Evolutionary conservation across 2,329 filamentous ascomycete genomes (phyloP), one percentile per base, ranked within the genome.

Genomic region (Nothophaeocryptopus gaeumannii): DNA sequence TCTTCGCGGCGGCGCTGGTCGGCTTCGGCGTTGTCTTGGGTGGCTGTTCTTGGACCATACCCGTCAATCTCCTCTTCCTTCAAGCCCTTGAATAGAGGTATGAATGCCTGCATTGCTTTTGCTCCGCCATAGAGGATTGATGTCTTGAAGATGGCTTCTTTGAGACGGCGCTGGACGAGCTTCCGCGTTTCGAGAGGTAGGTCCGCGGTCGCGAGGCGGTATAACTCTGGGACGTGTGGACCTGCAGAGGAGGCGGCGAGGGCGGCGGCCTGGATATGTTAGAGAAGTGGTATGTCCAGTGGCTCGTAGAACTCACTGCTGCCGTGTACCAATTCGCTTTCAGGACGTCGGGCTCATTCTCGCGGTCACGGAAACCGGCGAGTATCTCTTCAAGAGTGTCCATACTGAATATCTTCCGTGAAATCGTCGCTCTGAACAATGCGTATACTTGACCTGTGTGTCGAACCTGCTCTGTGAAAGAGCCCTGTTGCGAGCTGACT

Each of bases 131-230:
- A 52, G 15, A 55, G 35, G n/a, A 38, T 35, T 1, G 37, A 38
- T 8, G 53, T 55, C 34, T 55, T 55, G 20, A 55, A 30, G 26
- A 55, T 42, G 2, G 45, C 45, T 38, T 55, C 49, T 35, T 55
- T 55, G 11, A 55, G 49, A 10, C 53, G 41, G 2, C 53, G 53
- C 20, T 55, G 49, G 3, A 55, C 39, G 3, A 47, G 33, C 14
- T 52, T 55, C 29, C 52, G 49, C 12, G 13, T 40, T 8, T 52
- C 41, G 5, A 52, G 43, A 9, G 39, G 36, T 10, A 47, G 12
- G 30, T 42, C 49, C 29, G 30, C 40, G 30, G 49, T 50, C 14
- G 47, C 46, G 26, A 52, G 50, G 29, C 53, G 49, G 39, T 52
- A 55, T 13, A 55, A 41, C 7, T 49, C 38, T 9, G 52, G 45